These are phyloP conservation scores for Candida methanosorbosa DNA, from an alignment of 805 yeast species.

Conservation along the genomic window DNA sequence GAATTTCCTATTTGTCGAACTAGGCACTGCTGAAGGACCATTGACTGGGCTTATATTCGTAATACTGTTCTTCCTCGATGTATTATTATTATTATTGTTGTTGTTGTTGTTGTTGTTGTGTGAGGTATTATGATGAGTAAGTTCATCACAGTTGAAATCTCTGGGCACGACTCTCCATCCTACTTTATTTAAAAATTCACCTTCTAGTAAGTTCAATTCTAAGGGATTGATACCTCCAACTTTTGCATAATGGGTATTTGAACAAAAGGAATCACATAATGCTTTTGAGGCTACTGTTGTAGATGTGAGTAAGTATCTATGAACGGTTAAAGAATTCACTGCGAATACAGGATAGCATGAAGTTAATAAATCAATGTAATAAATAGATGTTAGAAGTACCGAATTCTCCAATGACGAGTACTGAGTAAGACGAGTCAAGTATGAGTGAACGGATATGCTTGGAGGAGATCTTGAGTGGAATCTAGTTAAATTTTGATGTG, in stretches of 20 bases:
- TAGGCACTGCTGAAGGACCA: too few species aligned
- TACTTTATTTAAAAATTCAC: slow-evolving; percentile 76
- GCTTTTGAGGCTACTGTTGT: slow-evolving; percentile 89
- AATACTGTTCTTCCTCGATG: too few species aligned
- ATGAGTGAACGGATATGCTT: slow-evolving; percentile 69
- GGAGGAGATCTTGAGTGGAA: slow-evolving; percentile 95
- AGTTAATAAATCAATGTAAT: slow-evolving; percentile 80
- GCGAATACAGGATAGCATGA: slow-evolving; percentile 73
- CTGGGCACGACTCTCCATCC: slow-evolving; percentile 69
- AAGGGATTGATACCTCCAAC: slow-evolving; percentile 88
- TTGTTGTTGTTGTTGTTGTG: slow-evolving; percentile 1
- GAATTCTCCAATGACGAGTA: slow-evolving; percentile 83
- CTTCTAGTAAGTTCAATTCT: slow-evolving; percentile 80
- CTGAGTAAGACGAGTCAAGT: slow-evolving; percentile 66
- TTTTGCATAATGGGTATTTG: slow-evolving; percentile 88
- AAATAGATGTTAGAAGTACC: slow-evolving; percentile 72
- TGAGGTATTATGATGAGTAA: neutral
- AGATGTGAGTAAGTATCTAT: slow-evolving; percentile 81
- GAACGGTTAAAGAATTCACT: slow-evolving; percentile 86
- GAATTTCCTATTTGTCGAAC: too few species aligned
- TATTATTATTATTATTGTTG: slow-evolving; percentile 24
- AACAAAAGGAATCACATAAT: slow-evolving; percentile 87
- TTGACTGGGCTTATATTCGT: too few species aligned
- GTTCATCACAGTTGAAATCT: too few species aligned
- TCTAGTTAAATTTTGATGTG: slow-evolving; percentile 52